Percentiles rank a stretch among this genome's conserved stretches.
These are phyloP conservation scores for Boletus subcaerulescens DNA, from an alignment of 768 basidiomycete genomes.

Conservation along the genomic window DNA sequence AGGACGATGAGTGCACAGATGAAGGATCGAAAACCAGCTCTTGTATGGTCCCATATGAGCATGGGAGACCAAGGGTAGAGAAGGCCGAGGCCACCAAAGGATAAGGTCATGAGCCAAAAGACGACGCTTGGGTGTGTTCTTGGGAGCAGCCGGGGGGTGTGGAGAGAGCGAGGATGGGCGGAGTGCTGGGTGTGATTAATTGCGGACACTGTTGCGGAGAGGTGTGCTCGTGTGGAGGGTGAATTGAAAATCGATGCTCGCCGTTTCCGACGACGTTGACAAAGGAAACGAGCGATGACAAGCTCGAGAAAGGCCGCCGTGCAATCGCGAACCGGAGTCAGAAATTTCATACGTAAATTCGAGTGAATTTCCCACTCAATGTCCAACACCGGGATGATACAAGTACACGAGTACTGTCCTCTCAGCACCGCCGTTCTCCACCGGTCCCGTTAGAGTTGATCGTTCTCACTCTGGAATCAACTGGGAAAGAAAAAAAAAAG, in stretches of 20 bases:
- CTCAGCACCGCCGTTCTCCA: too few relatives aligned
- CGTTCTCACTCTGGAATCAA: too few relatives aligned
- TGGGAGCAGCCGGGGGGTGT: slow-evolving; percentile 29
- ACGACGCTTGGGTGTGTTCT: slow-evolving; percentile 41
- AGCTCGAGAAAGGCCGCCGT: not conserved
- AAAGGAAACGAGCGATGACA: not conserved
- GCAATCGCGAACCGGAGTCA: slow-evolving; percentile 26
- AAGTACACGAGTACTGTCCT: too few relatives aligned
- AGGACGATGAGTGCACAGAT: slow-evolving; percentile 67
- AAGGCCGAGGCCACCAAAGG: slow-evolving; percentile 58
- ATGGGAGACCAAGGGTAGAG: slow-evolving; percentile 57
- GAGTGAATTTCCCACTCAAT: slow-evolving; percentile 15
- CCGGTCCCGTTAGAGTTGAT: not conserved
- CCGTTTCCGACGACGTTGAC: slow-evolving; percentile 17
- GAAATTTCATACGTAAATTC: slow-evolving; percentile 23
- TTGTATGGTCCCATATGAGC: slow-evolving; percentile 49
- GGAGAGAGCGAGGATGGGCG: slow-evolving; percentile 30
- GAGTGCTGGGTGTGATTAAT: slow-evolving; percentile 26
- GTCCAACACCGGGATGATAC: too few relatives aligned
- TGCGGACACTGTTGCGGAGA: slow-evolving; percentile 43
- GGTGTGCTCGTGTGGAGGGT: slow-evolving; percentile 13
- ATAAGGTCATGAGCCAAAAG: slow-evolving; percentile 62
- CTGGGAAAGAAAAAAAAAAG: not conserved
- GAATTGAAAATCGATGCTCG: slow-evolving; percentile 6
- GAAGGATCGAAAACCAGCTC: slow-evolving; percentile 66